Conservation (phyloP, 768 basidiomycete species). For the Suillus plorans region DNA sequence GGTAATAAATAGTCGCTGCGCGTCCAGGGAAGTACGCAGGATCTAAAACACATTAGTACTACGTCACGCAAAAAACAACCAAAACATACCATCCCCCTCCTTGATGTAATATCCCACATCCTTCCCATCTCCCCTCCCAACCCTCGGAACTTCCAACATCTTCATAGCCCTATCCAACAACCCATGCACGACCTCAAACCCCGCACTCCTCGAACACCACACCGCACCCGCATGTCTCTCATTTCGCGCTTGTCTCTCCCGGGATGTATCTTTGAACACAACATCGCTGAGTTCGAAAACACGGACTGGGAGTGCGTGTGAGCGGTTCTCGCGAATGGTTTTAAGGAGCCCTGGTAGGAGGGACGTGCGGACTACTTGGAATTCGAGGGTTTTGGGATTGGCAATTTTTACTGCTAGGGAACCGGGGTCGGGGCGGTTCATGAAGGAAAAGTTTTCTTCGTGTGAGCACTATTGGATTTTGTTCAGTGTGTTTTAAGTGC, state of each 20-base stretch:
- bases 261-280: constrained; percentile 77
- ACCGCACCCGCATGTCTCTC: constrained; percentile 85
- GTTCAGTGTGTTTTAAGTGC: constrained; percentile 3
- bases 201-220: constrained; percentile 96
- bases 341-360: constrained; percentile 95
- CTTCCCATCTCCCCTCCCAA: constrained; percentile 58
- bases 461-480: constrained; percentile 77
- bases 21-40: constrained; percentile 94
- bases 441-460: constrained; percentile 95
- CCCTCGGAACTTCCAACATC: constrained; percentile 88
- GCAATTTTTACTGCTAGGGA: constrained; percentile 85
- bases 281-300: constrained; percentile 95
- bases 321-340: constrained; percentile 94
- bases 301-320: constrained; percentile 87
- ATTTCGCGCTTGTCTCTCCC: constrained; percentile 86
- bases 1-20: constrained; percentile 89
- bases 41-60: constrained; percentile 48
- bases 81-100: constrained; percentile 69
- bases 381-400: constrained; percentile 97
- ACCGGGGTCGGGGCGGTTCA: constrained; percentile 85
- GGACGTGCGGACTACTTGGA: constrained; percentile 96
- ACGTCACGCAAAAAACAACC: background rate
- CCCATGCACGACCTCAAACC: constrained; percentile 96
- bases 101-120: constrained; percentile 89
- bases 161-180: constrained; percentile 94